Evolutionary conservation across 73 alveolate species (phyloP).

Genomic region (Paramecium tetraurelia): DNA sequence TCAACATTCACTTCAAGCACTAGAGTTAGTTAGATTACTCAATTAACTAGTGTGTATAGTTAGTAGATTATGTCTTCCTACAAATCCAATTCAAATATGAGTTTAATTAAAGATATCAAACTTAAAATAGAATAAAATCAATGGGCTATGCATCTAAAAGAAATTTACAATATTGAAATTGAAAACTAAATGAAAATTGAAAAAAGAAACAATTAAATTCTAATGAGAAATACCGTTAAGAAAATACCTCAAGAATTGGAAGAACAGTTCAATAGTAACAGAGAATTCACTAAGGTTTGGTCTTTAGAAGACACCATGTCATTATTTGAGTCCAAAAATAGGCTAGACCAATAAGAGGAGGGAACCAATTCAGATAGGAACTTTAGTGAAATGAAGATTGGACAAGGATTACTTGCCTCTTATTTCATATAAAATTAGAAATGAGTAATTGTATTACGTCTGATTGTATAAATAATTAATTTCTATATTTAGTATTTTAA

Average conservation of each 20-base stretch:
- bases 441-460: not conserved
- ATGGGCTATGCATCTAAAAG: not conserved
- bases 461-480: not conserved
- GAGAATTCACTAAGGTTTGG: conserved; percentile 13
- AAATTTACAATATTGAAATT: not conserved
- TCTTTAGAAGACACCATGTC: not conserved
- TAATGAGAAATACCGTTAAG: not conserved
- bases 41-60: not conserved
- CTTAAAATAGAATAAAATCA: not conserved
- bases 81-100: not conserved
- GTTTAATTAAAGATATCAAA: not conserved
- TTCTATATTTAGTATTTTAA: not conserved
- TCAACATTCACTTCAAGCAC: not conserved
- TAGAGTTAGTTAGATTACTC: not conserved
- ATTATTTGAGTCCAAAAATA: not conserved
- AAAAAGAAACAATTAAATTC: not conserved
- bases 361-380: not conserved
- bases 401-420: not conserved
- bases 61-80: not conserved
- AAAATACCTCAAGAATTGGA: not conserved
- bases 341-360: not conserved
- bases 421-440: not conserved
- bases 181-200: not conserved
- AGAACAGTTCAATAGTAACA: not conserved
- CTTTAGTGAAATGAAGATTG: not conserved